Evolutionary conservation across 1,139 yeast genomes (phyloP).

Genomic region (Yamadazyma aaseri): DNA sequence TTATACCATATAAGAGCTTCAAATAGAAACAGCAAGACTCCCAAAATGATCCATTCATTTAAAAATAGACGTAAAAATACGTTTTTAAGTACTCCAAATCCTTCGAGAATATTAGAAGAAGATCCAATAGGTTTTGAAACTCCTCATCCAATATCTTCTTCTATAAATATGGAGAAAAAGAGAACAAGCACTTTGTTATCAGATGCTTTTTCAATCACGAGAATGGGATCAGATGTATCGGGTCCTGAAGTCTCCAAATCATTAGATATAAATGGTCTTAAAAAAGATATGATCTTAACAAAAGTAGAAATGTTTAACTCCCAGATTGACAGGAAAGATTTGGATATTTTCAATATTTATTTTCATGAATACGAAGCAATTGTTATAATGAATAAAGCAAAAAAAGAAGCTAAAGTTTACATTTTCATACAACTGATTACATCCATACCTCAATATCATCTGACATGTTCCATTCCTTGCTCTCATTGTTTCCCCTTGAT

Average conservation of each 20-base stretch:
- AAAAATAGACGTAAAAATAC: conserved; percentile 26
- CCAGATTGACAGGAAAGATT: conserved; percentile 24
- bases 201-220: conserved; percentile 56
- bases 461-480: conserved; percentile 36
- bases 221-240: conserved; percentile 53
- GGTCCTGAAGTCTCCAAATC: conserved; percentile 28
- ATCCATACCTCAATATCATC: conserved; percentile 33
- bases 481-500: conserved; percentile 41
- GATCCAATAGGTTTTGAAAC: conserved; percentile 24
- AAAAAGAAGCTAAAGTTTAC: conserved; percentile 45
- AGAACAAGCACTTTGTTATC: conserved; percentile 54
- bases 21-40: conserved; percentile 16
- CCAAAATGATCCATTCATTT: conserved; percentile 16
- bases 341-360: conserved; percentile 44
- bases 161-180: conserved; percentile 49
- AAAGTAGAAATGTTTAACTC: conserved; percentile 49
- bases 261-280: conserved; percentile 30
- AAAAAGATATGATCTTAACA: conserved; percentile 69
- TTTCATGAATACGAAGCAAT: conserved; percentile 61
- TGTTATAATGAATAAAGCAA: conserved; percentile 37
- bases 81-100: conserved; percentile 39
- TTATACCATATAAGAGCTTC: conserved; percentile 55
- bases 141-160: conserved; percentile 13
- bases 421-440: conserved; percentile 44
- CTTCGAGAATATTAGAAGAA: conserved; percentile 43